These are phyloP conservation scores for Furcasterigmium furcatum DNA, from an alignment of 2,329 filamentous ascomycete genomes.

Conservation along the genomic window DNA sequence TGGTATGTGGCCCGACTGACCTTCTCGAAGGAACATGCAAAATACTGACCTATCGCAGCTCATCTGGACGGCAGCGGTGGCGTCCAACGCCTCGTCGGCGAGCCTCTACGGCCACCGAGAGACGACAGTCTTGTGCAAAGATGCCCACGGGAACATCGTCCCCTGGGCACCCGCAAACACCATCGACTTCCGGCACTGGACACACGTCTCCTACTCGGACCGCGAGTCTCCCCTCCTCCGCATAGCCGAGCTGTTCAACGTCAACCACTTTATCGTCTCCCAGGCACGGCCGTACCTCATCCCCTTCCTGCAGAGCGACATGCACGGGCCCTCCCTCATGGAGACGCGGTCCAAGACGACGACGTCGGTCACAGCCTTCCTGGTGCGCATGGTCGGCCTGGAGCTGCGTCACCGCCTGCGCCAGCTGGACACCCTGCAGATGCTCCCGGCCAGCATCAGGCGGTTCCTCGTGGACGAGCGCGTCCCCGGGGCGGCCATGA, in stretches of 20 bases:
- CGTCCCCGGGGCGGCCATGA: conserved; percentile 74
- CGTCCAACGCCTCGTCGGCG: conserved; percentile 66
- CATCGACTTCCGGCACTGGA: conserved; percentile 64
- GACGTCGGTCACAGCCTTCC: conserved; percentile 52
- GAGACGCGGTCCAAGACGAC: conserved; percentile 53
- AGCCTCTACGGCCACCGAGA: conserved; percentile 64
- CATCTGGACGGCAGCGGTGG: conserved; percentile 76
- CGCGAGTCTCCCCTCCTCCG: conserved; percentile 64
- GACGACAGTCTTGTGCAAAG: conserved; percentile 71
- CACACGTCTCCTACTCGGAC: conserved; percentile 61
- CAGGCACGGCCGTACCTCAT: conserved; percentile 88
- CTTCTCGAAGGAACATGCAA: neutral
- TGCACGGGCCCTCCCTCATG: conserved; percentile 68
- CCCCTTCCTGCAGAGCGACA: conserved; percentile 77
- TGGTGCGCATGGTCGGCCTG: conserved; percentile 67
- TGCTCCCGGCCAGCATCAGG: conserved; percentile 67
- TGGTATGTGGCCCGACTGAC: conserved; percentile 53
- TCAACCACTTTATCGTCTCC: conserved; percentile 93
- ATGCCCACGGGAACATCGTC: conserved; percentile 66
- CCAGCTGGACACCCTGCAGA: conserved; percentile 74
- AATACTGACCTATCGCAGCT: conserved; percentile 43
- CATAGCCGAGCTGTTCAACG: conserved; percentile 82
- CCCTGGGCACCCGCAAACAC: conserved; percentile 69
- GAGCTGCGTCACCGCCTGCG: conserved; percentile 78
- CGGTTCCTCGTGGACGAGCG: conserved; percentile 80